phyloP scores from a whole-genome alignment of 1,284 basidiomycete genomes.

The Irpex rosettiformis region DNA sequence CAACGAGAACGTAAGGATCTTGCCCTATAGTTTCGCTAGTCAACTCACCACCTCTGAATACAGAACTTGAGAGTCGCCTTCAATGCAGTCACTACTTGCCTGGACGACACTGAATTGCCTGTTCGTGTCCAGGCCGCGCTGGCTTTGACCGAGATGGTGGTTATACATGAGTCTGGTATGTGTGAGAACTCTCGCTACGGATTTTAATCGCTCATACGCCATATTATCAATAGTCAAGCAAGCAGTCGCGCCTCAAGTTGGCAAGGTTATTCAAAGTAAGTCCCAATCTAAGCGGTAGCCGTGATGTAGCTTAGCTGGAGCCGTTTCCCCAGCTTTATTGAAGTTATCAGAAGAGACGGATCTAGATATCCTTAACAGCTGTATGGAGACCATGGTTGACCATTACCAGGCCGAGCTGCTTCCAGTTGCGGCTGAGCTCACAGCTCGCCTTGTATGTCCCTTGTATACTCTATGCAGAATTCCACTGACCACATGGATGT shows the following conservation, averaged over 20 bases:
- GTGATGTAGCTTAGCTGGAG: not conserved
- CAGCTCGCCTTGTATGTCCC: conserved; percentile 66
- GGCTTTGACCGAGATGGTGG: conserved; percentile 76
- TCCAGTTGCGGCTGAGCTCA: conserved; percentile 83
- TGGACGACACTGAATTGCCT: conserved; percentile 78
- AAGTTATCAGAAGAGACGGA: conserved; percentile 90
- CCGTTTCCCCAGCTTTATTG: conserved; percentile 58
- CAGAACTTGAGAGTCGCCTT: conserved; percentile 66
- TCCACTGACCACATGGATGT: not conserved
- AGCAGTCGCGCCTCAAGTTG: conserved; percentile 77
- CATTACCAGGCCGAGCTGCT: conserved; percentile 82
- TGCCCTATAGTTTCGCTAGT: conserved; percentile 2
- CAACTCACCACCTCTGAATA: not conserved
- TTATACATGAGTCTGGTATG: conserved; percentile 60
- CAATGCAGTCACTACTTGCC: conserved; percentile 52
- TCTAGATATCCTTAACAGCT: conserved; percentile 78
- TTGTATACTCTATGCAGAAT: not conserved
- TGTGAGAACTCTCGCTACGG: too few relatives aligned
- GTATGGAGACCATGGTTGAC: conserved; percentile 86
- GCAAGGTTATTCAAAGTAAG: conserved; percentile 83
- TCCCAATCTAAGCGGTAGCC: conserved; percentile 7
- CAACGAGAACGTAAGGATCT: conserved; percentile 52
- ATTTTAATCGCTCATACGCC: too few relatives aligned
- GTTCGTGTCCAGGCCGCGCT: conserved; percentile 84
- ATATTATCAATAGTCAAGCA: conserved; percentile 49